phyloP scores from a whole-genome alignment of 768 basidiomycete species.

The Pleurotus giganteus region DNA sequence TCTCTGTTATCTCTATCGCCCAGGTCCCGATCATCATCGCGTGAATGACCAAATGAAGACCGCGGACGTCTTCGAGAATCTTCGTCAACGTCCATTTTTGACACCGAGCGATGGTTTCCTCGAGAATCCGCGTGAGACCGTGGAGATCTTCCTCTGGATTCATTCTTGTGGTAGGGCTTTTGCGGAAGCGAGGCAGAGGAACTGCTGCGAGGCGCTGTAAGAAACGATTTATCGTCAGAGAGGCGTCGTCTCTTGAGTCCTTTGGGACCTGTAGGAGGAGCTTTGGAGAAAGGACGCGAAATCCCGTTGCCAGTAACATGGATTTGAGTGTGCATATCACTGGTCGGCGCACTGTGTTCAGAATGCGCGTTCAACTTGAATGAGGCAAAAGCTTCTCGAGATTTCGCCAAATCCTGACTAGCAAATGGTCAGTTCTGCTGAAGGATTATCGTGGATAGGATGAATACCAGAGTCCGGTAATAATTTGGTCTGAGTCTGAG shows the following conservation, averaged over 20 bases:
- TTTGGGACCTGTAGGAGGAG: conserved; percentile 76
- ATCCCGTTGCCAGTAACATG: conserved; percentile 18
- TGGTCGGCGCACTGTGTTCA: not conserved
- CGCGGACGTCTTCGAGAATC: conserved; percentile 38
- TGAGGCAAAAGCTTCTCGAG: conserved; percentile 54
- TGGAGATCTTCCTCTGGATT: conserved; percentile 7
- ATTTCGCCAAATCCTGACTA: conserved; percentile 77
- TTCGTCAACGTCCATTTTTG: conserved; percentile 43
- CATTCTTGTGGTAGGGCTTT: not conserved
- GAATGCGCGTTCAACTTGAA: not conserved
- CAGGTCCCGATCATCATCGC: conserved; percentile 10
- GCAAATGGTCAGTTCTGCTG: conserved; percentile 11
- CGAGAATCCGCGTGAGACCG: conserved; percentile 19
- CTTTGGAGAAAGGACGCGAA: conserved; percentile 40
- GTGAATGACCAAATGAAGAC: conserved; percentile 23
- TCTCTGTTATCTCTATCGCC: conserved; percentile 7
- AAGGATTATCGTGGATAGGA: conserved; percentile 13
- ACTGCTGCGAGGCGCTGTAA: conserved; percentile 23
- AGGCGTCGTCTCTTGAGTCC: conserved; percentile 79
- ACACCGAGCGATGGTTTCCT: conserved; percentile 3
- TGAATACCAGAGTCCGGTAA: conserved; percentile 70
- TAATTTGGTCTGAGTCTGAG: conserved; percentile 76
- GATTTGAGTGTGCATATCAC: not conserved
- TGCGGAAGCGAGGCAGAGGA: conserved; percentile 19
- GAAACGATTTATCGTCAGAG: conserved; percentile 46